These are phyloP conservation scores for Linum lewisii DNA, from an alignment of 345 rosid species.

Conservation along the genomic window DNA sequence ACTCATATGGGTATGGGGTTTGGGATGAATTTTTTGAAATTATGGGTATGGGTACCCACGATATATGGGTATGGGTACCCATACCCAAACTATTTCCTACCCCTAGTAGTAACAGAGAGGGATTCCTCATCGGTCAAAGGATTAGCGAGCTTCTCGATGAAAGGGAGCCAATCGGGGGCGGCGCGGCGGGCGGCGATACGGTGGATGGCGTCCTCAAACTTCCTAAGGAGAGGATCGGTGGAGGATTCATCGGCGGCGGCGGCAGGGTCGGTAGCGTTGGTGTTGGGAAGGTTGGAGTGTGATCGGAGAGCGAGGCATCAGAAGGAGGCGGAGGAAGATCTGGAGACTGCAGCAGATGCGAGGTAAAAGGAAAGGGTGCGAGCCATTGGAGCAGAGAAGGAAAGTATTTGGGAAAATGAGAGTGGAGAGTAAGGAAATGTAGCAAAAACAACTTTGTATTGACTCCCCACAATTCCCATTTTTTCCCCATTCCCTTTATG, in stretches of 20 bases:
- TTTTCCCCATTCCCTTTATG: too few relatives aligned
- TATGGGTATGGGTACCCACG: too few relatives aligned
- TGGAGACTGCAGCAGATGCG: neutral
- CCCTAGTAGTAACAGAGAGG: conserved; percentile 41
- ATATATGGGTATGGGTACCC: too few relatives aligned
- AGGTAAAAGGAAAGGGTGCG: conserved; percentile 4
- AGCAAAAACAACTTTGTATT: too few relatives aligned
- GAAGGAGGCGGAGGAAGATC: neutral
- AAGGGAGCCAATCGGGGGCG: conserved; percentile 98
- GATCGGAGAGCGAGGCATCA: conserved; percentile 10
- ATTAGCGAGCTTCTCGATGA: conserved; percentile 67
- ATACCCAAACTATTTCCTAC: too few relatives aligned
- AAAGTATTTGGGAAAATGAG: neutral
- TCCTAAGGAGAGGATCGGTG: conserved; percentile 54
- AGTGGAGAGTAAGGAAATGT: neutral
- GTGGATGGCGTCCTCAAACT: conserved; percentile 89
- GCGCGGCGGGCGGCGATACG: conserved; percentile 80
- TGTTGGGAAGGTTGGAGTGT: conserved; percentile 14
- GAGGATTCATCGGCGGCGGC: conserved; percentile 6
- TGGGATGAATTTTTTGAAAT: too few relatives aligned
- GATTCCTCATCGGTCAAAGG: conserved; percentile 47
- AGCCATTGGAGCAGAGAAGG: conserved; percentile 3
- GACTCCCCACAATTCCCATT: too few relatives aligned
- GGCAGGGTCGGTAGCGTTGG: conserved; percentile 14
- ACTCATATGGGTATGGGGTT: too few relatives aligned